Conservation (phyloP, 2,329 filamentous ascomycete species). For the Aspergillus viridinutans region DNA sequence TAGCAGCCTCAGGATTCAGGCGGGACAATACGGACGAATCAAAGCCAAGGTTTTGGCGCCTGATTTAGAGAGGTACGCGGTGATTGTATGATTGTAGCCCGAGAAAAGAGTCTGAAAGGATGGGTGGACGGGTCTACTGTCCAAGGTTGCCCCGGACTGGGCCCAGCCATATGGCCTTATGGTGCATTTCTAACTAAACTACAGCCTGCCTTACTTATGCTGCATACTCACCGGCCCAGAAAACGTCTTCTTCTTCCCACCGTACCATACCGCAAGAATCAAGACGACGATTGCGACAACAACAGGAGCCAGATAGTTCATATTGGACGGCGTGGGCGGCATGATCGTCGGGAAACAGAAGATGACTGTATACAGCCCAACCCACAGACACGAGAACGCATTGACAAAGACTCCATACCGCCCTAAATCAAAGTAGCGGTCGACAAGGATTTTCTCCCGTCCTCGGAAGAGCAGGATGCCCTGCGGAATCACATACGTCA, state of each 20-base stretch:
- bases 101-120: too few species aligned
- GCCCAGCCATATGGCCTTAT: too few species aligned
- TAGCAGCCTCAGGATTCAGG: too few species aligned
- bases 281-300: neutral
- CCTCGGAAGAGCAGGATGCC: constrained; percentile 41
- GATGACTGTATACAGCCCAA: constrained; percentile 43
- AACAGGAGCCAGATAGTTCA: constrained; percentile 41
- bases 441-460: constrained; percentile 19
- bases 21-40: too few species aligned
- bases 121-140: too few species aligned
- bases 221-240: neutral
- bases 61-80: too few species aligned
- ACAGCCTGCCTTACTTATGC: too few species aligned
- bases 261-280: neutral
- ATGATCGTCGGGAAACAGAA: constrained; percentile 43
- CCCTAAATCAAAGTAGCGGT: constrained; percentile 30
- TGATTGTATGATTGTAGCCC: too few species aligned
- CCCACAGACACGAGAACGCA: constrained; percentile 42
- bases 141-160: too few species aligned
- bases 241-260: neutral
- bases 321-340: constrained; percentile 41
- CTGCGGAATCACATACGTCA: constrained; percentile 40
- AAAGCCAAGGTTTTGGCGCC: too few species aligned
- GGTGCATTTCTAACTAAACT: too few species aligned
- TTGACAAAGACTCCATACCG: constrained; percentile 36